These are phyloP conservation scores for Trichoderma gracile DNA, from an alignment of 2,329 filamentous ascomycete species.

Conservation along the genomic window DNA sequence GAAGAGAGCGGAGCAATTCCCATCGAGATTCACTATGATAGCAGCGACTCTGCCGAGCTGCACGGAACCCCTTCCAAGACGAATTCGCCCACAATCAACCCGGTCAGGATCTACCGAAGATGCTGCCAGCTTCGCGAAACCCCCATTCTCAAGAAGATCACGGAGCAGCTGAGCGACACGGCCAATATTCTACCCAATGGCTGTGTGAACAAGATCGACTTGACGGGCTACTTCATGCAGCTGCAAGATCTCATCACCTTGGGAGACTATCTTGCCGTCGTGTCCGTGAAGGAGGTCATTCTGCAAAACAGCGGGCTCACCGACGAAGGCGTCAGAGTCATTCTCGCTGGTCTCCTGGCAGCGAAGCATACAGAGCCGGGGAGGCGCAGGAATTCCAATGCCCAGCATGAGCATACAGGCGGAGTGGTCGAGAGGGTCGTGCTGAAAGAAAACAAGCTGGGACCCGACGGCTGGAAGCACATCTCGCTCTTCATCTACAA, in stretches of 20 bases:
- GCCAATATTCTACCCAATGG: slow-evolving; percentile 68
- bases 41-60: slow-evolving; percentile 55
- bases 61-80: slow-evolving; percentile 34
- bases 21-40: slow-evolving; percentile 75
- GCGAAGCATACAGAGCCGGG: slow-evolving; percentile 64
- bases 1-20: slow-evolving; percentile 86
- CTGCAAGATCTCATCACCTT: slow-evolving; percentile 82
- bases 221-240: slow-evolving; percentile 82
- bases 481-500: slow-evolving; percentile 88
- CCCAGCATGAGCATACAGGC: slow-evolving; percentile 49
- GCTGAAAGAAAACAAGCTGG: slow-evolving; percentile 89
- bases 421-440: slow-evolving; percentile 85
- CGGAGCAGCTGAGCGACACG: slow-evolving; percentile 77
- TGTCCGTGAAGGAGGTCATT: slow-evolving; percentile 83
- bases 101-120: slow-evolving; percentile 86
- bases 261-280: slow-evolving; percentile 90
- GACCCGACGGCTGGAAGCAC: slow-evolving; percentile 85
- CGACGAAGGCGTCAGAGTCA: slow-evolving; percentile 82
- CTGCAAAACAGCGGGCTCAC: slow-evolving; percentile 84
- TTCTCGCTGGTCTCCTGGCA: slow-evolving; percentile 82
- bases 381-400: slow-evolving; percentile 52
- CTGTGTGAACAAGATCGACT: slow-evolving; percentile 78
- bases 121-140: slow-evolving; percentile 95
- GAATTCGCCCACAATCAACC: slow-evolving; percentile 76
- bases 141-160: slow-evolving; percentile 86